Percentiles rank a stretch among this genome's conserved stretches.
phyloP scores from a whole-genome alignment of 208 protist species.

The Trypanosoma boissoni region DNA sequence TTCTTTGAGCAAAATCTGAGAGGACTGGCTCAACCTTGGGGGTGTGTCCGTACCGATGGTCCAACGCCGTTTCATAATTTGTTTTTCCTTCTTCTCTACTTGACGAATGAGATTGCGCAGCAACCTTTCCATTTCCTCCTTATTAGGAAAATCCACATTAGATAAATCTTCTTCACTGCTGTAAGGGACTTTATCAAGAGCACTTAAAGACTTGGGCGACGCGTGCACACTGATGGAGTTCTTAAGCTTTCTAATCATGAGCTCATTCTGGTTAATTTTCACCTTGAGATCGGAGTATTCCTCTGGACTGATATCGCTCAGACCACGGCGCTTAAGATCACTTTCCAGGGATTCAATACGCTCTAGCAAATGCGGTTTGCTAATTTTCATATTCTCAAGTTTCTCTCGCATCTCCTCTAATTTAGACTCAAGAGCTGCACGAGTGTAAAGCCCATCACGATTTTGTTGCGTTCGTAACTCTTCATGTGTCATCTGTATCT shows the following conservation, averaged over 20 bases:
- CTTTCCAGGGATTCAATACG: conserved; percentile 46
- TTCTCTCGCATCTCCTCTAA: conserved; percentile 31
- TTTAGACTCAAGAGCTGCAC: conserved; percentile 39
- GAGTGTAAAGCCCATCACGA: conserved; percentile 70
- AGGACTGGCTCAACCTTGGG: too few relatives aligned
- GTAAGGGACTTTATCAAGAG: not conserved
- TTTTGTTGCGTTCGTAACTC: conserved; percentile 53
- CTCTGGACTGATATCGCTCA: conserved; percentile 41
- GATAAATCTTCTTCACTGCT: conserved; percentile 1
- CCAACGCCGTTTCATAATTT: conserved; percentile 8
- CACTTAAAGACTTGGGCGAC: not conserved
- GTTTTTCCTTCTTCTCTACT: conserved; percentile 20
- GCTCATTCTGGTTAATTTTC: conserved; percentile 25
- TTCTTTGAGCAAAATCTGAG: too few relatives aligned
- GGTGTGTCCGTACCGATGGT: too few relatives aligned
- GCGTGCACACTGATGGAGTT: not conserved
- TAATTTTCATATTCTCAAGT: conserved; percentile 28
- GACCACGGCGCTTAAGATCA: conserved; percentile 25
- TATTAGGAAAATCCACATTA: conserved; percentile 15
- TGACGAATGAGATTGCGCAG: conserved; percentile 5
- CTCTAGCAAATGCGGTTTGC: conserved; percentile 27
- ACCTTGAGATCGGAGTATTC: conserved; percentile 46
- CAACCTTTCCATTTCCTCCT: conserved; percentile 9
- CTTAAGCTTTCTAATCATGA: conserved; percentile 15
- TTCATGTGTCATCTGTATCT: conserved; percentile 26